Conservation (phyloP, 306 rosid genomes). For the Trifolium dubium region DNA sequence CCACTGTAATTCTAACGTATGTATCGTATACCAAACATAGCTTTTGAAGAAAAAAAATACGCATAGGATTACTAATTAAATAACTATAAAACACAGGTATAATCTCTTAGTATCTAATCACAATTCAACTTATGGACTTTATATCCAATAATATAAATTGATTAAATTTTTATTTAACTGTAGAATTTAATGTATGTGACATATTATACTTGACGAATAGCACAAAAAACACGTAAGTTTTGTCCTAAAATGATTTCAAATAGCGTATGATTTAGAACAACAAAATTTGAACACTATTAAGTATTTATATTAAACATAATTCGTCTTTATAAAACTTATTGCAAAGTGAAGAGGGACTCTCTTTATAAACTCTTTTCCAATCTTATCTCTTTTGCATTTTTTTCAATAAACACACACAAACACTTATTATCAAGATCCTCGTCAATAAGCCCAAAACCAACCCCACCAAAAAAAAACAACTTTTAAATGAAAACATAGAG, state of each 20-base stretch:
- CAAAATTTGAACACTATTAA: too few relatives aligned
- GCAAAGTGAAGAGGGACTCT: background rate
- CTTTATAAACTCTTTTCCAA: background rate
- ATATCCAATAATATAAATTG: background rate
- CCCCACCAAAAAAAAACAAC: slow-evolving; percentile 38
- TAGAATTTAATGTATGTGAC: background rate
- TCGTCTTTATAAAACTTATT: too few relatives aligned
- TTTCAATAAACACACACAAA: background rate
- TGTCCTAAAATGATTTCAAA: background rate
- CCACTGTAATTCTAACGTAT: too few relatives aligned
- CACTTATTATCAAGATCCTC: slow-evolving; percentile 22
- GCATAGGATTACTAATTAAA: background rate
- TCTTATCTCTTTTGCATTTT: background rate
- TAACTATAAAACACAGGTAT: background rate
- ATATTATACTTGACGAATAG: background rate
- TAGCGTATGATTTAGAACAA: too few relatives aligned
- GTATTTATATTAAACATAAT: background rate
- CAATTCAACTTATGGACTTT: background rate
- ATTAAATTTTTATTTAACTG: too few relatives aligned
- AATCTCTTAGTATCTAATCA: background rate
- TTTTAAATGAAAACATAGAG: slow-evolving; percentile 28
- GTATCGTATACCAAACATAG: background rate
- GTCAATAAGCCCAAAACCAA: background rate
- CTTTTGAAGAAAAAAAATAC: background rate
- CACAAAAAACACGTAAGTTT: background rate